Conservation (phyloP, 1,284 basidiomycete genomes). For the Melampsora allii-populina region DNA sequence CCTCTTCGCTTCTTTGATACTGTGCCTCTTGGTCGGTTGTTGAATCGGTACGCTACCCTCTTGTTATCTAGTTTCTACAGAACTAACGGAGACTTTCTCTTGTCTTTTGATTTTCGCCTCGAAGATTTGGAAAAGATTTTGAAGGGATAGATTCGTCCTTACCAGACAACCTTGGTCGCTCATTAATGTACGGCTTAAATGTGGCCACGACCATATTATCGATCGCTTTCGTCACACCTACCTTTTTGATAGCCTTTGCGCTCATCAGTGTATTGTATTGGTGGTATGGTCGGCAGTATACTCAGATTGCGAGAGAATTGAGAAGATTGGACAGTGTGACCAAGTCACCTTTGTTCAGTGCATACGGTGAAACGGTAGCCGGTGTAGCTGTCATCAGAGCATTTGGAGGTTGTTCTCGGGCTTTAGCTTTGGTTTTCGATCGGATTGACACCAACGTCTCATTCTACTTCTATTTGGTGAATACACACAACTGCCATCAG, state of each 20-base stretch:
- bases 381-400: conserved; percentile 75
- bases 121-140: conserved; percentile 15
- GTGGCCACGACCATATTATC: conserved; percentile 4
- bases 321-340: conserved; percentile 68
- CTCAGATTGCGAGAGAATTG: conserved; percentile 49
- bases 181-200: neutral
- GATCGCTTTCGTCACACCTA: conserved; percentile 2
- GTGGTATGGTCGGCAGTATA: conserved; percentile 37
- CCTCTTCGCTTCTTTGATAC: conserved; percentile 31
- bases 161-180: conserved; percentile 6
- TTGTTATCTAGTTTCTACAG: neutral
- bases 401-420: conserved; percentile 64
- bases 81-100: neutral
- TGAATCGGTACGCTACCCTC: conserved; percentile 5
- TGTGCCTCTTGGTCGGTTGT: conserved; percentile 12
- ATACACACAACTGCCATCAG: neutral
- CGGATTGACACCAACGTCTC: conserved; percentile 44
- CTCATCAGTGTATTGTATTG: conserved; percentile 12
- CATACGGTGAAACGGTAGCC: conserved; percentile 57
- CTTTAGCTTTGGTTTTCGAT: conserved; percentile 45
- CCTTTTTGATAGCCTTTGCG: neutral
- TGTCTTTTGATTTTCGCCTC: neutral
- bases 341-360: conserved; percentile 83
- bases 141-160: conserved; percentile 5
- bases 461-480: conserved; percentile 44